Evolutionary conservation across 495 filamentous ascomycete species (phyloP), one percentile per base, ranked within the genome.

Genomic region (Aspergillus asperescens): DNA sequence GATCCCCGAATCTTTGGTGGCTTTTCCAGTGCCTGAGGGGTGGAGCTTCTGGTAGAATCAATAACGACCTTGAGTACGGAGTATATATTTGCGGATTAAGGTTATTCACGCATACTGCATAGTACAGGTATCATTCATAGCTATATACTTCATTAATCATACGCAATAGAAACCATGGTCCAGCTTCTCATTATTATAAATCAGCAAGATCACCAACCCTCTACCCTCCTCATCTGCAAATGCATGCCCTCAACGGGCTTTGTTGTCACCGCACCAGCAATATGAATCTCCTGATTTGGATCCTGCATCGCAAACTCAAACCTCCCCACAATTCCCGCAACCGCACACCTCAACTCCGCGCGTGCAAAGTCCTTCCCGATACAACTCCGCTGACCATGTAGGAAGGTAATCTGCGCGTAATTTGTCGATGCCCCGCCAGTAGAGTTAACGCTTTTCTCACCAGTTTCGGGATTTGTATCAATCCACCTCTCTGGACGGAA

Each of bases 221-320:
- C 78, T 38, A 90, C 62, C 29, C 77, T 64, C 56, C 65, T 80
- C 62, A 83, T 74, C 61, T 68, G 75, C 44, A 88, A 67, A 63
- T 78, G 71, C 76, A 92, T 69, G 8, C 87, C 87, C 24, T 80
- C 80, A 3, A 69, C 69, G 1, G 86, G 86, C 61, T 79, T 83
- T 6, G 79, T 76, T 7, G 86, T 90, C 19, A 89, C 69, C 16
- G 80, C 80, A 1, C 79, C 77, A 45, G 78, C 81, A 50, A 86
- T 80, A 23, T 73, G 57, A 22, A 89, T 63, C 57, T 82, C 81
- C 53, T 71, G 70, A 65, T 83, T 76, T 46, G 76, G 70, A 58
- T 86, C 77, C 43, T 80, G 68, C 64, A 88, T 81, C 65, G 82
- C 78, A 52, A 77, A 64, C 27, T 34, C 50, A 59, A 66, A 74